Base-by-base conservation (phyloP, 345 rosid species). In the Populus ilicifolia region DNA sequence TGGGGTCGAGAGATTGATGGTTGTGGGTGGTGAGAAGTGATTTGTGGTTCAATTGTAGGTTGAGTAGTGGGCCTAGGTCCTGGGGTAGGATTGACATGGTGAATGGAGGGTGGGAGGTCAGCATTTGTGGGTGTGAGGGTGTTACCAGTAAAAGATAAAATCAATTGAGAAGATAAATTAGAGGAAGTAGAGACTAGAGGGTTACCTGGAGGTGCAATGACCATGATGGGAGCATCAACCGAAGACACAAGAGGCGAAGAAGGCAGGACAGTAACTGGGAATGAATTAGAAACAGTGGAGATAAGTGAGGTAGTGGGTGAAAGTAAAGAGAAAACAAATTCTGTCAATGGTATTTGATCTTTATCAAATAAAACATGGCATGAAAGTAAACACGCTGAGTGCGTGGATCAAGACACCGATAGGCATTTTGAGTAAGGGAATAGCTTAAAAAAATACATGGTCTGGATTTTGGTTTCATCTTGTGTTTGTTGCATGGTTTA, bases 11-110 rank as follows among this genome's bases (percentile, higher is more conserved):
- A 48, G 0, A 0, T 46, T 14, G 50, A 17, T 50, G 21, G 56
- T 1, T 48, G 2, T 48, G 54, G 21, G 21, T 5, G 8, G 0
- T 1, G 2, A 8, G 54, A 17, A 17, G 6, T 5, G 56, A 17
- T 17, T 17, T 50, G 21, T 5, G 21, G 6, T 17, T 17, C 56
- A 17, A 0, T 5, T 50, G 2, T 2, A 50, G 8, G 0, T 5
- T 50, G 6, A 50, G 5, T 1, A 5, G 2, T 4, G 7, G 21
- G 1, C 17, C 56, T 50, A 6, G 21, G 17, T 14, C 0, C 0
- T 1, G 41, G 1, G 41, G 41, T 38, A 38, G 8, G 10, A 0
- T 39, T 0, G 9, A 0, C 11, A 8, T 0, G 1, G 10, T 2
- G 21, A 0, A 3, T 17, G 21, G 6, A 17, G 7, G 56, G 21